Conservation (phyloP, 2,329 filamentous ascomycete species). For the Talaromyces islandicus region DNA sequence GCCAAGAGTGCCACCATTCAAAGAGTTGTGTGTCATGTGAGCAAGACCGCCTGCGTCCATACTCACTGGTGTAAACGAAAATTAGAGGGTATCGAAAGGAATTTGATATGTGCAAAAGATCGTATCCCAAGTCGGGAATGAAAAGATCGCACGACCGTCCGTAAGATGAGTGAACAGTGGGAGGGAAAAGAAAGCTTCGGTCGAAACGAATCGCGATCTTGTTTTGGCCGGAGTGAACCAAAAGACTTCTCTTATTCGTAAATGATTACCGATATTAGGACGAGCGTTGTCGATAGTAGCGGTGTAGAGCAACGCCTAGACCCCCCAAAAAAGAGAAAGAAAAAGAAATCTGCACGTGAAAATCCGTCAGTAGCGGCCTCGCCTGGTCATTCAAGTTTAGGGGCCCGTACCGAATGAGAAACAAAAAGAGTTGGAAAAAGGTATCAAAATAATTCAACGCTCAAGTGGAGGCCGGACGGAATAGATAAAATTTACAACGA, state of each 20-base stretch:
- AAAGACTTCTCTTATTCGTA: not conserved
- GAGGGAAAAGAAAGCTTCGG: not conserved
- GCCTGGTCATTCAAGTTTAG: not conserved
- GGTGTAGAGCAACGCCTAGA: not conserved
- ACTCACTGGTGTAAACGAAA: slow-evolving; percentile 27
- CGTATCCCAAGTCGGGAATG: not conserved
- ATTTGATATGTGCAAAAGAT: slow-evolving; percentile 15
- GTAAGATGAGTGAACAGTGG: not conserved
- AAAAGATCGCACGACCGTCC: not conserved
- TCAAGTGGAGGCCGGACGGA: not conserved
- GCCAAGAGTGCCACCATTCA: slow-evolving; percentile 62
- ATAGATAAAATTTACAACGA: slow-evolving; percentile 15
- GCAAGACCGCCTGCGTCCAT: slow-evolving; percentile 97
- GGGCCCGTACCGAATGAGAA: not conserved
- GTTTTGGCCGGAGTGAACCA: not conserved
- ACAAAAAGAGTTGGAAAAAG: not conserved
- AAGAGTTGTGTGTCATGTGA: slow-evolving; percentile 94
- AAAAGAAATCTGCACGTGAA: not conserved
- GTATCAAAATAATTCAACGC: not conserved
- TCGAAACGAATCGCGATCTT: not conserved
- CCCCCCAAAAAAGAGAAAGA: no score
- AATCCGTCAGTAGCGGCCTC: not conserved
- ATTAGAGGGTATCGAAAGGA: slow-evolving; percentile 18
- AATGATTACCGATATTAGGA: slow-evolving; percentile 1
- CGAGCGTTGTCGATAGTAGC: not conserved